Evolutionary conservation across 805 yeast species (phyloP), one percentile per base, ranked within the genome.

Genomic region (Komagataella pseudopastoris): DNA sequence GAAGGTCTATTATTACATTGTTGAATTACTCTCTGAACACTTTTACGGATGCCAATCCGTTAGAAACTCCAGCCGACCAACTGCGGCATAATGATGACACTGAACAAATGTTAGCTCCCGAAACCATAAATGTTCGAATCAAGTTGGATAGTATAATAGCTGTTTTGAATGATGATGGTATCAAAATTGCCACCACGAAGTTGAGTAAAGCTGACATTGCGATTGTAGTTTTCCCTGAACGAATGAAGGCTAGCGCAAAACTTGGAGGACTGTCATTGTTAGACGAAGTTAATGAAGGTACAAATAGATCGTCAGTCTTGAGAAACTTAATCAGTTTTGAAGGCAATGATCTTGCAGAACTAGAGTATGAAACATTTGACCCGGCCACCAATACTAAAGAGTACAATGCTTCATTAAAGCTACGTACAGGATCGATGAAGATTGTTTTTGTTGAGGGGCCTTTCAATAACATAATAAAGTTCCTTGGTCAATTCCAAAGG

Each of bases 381-480:
- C 69, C 72, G 0, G 71, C 71, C 6, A 74, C 75, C 1, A 72
- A 77, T 48, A 66, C 65, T 1, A 66, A 71, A 17, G 70, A 75
- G 3, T 85, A 76, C 59, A 78, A 76, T 52, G 74, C 91, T 0
- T 64, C 66, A 16, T 60, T 88, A 10, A 78, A 75, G 49, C 78
- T 88, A 62, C 75, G 79, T 17, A 78, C 95, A 0, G 95, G 95
- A 0, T 80, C 96, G 0, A 69, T 88, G 57, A 79, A 77, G 52
- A 66, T 93, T 4, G 85, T 82, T 62, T 86, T 90, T 61, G 81
- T 88, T 17, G 96, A 91, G 58, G 85, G 81, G 53, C 85, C 97
- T 0, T 74, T 89, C 53, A 74, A 81, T 39, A 76, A 82, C 56
- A 75, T 95, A 8, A 60, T 84, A 30, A 71, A 75, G 8, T 91